Evolutionary conservation across 2,329 filamentous ascomycete species (phyloP), one percentile per base, ranked within the genome.

Genomic region (Cordyceps javanica): DNA sequence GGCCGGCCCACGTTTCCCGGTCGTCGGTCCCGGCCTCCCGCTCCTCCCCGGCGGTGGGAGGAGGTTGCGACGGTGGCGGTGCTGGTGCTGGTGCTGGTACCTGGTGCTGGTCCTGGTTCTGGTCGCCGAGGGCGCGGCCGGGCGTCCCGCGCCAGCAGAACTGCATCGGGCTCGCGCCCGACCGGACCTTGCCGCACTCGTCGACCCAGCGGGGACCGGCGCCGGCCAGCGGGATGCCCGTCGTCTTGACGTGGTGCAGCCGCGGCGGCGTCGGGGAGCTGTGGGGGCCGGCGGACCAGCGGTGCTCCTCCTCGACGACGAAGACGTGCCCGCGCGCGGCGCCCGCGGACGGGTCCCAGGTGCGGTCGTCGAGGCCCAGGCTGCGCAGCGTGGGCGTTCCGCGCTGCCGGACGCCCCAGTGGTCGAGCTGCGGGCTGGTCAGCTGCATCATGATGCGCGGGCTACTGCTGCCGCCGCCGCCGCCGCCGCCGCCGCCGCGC

Each of bases 261-360:
- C 70, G 74, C 60, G 71, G 76, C 36, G 71, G 75, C 57, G 58
- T 68, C 55, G 63, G 67, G 46, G 65, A 72, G 59, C 68, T 73
- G 52, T 82, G 77, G 26, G 70, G 70, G 13, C 79, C 77, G 9
- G 70, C 70, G 3, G 78, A 70, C 71, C 77, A 81, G 30, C 73
- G 70, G 64, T 82, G 79, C 48, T 79, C 72, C 59, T 85, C 84
- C 60, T 84, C 80, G 32, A 80, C 73, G 23, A 86, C 65, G 64
- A 84, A 83, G 14, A 87, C 68, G 61, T 78, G 67, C 2, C 68
- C 69, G 25, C 55, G 62, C 8, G 62, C 34, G 3, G 64, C 51
- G 28, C 52, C 9, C 4, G 71, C 67, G 14, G 68, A 61, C 13
- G 70, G 66, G 53, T 76, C 73, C 26, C 71, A 61, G 9, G 64